A percentile compares a stretch with the other conserved stretches of the same genome.
Evolutionary conservation across 768 basidiomycete species (phyloP).

Genomic region (Tremella yokohamensis): DNA sequence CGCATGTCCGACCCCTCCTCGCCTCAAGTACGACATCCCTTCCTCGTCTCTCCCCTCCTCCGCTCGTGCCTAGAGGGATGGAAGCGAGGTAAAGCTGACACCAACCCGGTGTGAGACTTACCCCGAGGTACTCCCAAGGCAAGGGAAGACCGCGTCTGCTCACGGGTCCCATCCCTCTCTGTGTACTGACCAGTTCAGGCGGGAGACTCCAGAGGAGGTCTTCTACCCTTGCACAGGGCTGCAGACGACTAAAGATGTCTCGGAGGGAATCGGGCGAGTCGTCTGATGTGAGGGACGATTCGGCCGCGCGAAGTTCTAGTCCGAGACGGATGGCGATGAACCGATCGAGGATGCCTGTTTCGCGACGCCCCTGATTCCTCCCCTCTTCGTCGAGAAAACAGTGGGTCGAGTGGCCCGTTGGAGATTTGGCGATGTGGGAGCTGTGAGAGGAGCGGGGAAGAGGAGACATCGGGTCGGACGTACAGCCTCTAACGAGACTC

Average conservation of each 20-base stretch:
- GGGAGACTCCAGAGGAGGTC: conserved; percentile 34
- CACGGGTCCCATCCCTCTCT: neutral
- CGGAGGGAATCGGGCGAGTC: conserved; percentile 24
- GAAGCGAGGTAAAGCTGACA: conserved; percentile 25
- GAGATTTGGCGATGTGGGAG: conserved; percentile 9
- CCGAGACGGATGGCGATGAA: conserved; percentile 41
- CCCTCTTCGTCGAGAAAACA: too few relatives aligned
- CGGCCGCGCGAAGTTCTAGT: conserved; percentile 29
- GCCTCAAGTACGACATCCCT: conserved; percentile 37
- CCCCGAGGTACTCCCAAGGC: conserved; percentile 21
- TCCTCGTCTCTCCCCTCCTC: conserved; percentile 4
- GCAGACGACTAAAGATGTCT: conserved; percentile 32
- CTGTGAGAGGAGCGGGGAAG: conserved; percentile 20
- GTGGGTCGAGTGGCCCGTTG: neutral
- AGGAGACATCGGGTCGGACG: conserved; percentile 34
- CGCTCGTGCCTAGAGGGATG: conserved; percentile 2
- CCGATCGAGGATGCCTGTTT: conserved; percentile 40
- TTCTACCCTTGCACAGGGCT: conserved; percentile 39
- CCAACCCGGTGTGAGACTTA: conserved; percentile 38
- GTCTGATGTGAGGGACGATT: conserved; percentile 32
- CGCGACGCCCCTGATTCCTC: conserved; percentile 13
- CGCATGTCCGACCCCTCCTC: conserved; percentile 18
- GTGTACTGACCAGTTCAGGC: conserved; percentile 12
- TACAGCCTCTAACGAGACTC: conserved; percentile 15
- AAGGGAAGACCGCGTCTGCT: conserved; percentile 25